Conservation (phyloP, 768 basidiomycete species). For the Boletus reticulatus region DNA sequence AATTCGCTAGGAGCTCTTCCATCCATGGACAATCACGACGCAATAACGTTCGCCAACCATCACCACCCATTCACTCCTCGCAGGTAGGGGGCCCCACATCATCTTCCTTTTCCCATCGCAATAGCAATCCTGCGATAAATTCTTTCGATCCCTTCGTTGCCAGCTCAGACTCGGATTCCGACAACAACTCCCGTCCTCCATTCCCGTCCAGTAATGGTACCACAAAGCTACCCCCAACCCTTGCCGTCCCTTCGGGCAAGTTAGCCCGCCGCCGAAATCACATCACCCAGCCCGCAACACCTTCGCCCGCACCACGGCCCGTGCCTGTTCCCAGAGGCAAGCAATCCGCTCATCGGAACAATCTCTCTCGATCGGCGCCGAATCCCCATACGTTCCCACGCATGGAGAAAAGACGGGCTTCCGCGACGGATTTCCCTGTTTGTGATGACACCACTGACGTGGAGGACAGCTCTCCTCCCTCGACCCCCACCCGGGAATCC, state of each 20-base stretch:
- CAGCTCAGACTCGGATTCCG: slow-evolving; percentile 43
- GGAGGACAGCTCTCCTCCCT: slow-evolving; percentile 40
- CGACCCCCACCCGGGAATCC: slow-evolving; percentile 53
- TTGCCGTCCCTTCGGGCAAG: slow-evolving; percentile 51
- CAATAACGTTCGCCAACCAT: slow-evolving; percentile 59
- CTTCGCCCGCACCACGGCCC: slow-evolving; percentile 40
- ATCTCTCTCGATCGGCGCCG: slow-evolving; percentile 54
- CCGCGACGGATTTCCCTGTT: slow-evolving; percentile 52
- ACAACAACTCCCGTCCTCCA: slow-evolving; percentile 34
- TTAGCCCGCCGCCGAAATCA: slow-evolving; percentile 57
- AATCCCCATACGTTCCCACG: slow-evolving; percentile 35
- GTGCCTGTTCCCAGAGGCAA: slow-evolving; percentile 47
- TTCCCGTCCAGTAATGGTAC: slow-evolving; percentile 20
- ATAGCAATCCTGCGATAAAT: slow-evolving; percentile 35
- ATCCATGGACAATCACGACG: slow-evolving; percentile 43
- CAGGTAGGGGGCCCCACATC: slow-evolving; percentile 58
- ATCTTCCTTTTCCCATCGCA: slow-evolving; percentile 24
- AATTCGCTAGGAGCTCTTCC: slow-evolving; percentile 44
- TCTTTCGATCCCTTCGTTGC: slow-evolving; percentile 50
- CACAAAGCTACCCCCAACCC: slow-evolving; percentile 36
- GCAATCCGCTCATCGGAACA: slow-evolving; percentile 17
- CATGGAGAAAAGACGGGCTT: slow-evolving; percentile 32
- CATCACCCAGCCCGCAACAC: slow-evolving; percentile 31
- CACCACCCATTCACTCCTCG: slow-evolving; percentile 58
- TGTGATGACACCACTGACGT: slow-evolving; percentile 70